Conservation (phyloP, 2,329 filamentous ascomycete genomes). For the Stagonosporopsis vannaccii region DNA sequence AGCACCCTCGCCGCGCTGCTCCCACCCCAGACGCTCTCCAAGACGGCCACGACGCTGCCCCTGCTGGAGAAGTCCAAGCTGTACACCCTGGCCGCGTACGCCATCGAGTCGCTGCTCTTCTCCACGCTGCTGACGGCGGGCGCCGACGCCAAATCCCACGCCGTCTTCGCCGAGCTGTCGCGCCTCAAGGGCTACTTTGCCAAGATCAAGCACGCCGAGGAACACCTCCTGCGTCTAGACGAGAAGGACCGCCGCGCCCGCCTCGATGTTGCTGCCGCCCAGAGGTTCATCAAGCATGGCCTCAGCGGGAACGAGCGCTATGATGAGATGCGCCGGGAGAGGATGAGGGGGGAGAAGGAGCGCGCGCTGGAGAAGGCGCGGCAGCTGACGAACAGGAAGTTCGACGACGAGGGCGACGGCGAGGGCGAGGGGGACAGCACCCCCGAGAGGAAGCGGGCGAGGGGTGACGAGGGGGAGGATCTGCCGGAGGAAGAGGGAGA, state of each 20-base stretch:
- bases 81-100: conserved; percentile 85
- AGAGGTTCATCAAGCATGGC: conserved; percentile 81
- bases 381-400: conserved; percentile 34
- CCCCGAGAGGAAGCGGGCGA: conserved; percentile 2
- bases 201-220: conserved; percentile 83
- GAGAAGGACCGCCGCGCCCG: conserved; percentile 65
- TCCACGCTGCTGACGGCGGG: conserved; percentile 81
- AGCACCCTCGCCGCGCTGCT: conserved; percentile 77
- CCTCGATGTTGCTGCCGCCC: conserved; percentile 77
- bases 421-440: conserved; percentile 23
- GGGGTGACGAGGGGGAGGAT: background rate
- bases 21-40: conserved; percentile 65
- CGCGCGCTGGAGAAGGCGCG: conserved; percentile 31
- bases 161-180: conserved; percentile 83
- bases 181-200: conserved; percentile 90
- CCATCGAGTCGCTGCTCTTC: conserved; percentile 89
- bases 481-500: background rate
- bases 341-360: conserved; percentile 46
- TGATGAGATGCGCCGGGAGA: conserved; percentile 50
- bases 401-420: conserved; percentile 31
- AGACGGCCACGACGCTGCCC: conserved; percentile 78
- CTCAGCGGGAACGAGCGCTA: conserved; percentile 63
- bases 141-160: conserved; percentile 79
- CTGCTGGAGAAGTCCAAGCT: conserved; percentile 96
- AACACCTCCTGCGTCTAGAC: conserved; percentile 30